These are phyloP conservation scores for Plasmodium gonderi DNA, from an alignment of 169 alveolate species.

Conservation along the genomic window DNA sequence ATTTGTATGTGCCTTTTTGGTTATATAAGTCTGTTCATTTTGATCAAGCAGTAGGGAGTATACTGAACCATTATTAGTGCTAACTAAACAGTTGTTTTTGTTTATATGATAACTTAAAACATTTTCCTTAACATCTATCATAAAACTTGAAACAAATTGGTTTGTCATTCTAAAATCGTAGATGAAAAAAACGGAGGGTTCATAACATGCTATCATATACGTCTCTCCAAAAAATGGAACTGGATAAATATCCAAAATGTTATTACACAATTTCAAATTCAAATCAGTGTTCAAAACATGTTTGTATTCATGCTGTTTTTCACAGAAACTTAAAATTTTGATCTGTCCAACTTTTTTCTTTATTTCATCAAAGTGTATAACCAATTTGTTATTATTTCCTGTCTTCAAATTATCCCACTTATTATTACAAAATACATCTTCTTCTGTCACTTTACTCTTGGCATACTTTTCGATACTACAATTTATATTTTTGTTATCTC, in stretches of 20 bases:
- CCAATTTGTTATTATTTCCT: background rate
- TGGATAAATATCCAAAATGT: slow-evolving; percentile 31
- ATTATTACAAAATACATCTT: no score
- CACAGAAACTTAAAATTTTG: background rate
- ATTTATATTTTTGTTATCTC: no score
- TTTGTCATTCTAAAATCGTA: slow-evolving; percentile 28
- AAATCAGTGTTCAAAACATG: background rate
- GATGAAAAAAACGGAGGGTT: slow-evolving; percentile 16
- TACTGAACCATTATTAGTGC: background rate
- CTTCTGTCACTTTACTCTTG: no score
- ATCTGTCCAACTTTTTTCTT: background rate
- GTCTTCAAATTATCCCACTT: background rate
- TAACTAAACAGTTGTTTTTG: slow-evolving; percentile 15
- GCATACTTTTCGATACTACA: no score
- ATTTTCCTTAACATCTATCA: slow-evolving; percentile 17
- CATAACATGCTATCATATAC: slow-evolving; percentile 18
- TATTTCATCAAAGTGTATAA: slow-evolving; percentile 11
- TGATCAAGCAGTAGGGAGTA: background rate
- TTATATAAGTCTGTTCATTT: background rate
- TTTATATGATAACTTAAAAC: slow-evolving; percentile 31
- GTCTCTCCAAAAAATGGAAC: slow-evolving; percentile 27
- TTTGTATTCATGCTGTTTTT: background rate
- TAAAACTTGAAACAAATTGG: background rate
- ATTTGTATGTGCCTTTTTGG: background rate
- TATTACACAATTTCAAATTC: slow-evolving; percentile 1